Conservation (phyloP, 23 red algal genomes). For the Gracilaria gracilis region DNA sequence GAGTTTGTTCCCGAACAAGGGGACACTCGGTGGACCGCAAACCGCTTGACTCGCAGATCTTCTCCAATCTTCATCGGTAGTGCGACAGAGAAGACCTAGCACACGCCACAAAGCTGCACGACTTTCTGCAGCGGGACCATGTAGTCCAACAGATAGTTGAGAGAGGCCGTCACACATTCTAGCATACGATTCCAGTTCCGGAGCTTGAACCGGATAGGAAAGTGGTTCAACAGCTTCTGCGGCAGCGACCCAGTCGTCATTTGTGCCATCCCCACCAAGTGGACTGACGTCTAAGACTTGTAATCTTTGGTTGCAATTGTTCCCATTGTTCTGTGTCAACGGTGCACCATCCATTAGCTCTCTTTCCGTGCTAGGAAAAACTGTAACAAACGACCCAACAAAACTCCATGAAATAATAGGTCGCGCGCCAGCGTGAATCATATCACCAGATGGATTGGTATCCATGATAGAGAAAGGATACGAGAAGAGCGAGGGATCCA, state of each 20-base stretch:
- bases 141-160: slow-evolving; percentile 27
- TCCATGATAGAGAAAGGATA: slow-evolving; percentile 74
- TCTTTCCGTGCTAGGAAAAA: not conserved
- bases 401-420: slow-evolving; percentile 62
- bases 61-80: slow-evolving; percentile 39
- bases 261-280: slow-evolving; percentile 15
- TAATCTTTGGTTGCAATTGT: not conserved
- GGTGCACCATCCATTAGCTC: not conserved
- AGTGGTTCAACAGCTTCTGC: slow-evolving; percentile 41
- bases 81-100: slow-evolving; percentile 38
- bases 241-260: slow-evolving; percentile 51
- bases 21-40: slow-evolving; percentile 50
- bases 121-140: slow-evolving; percentile 31
- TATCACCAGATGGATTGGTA: slow-evolving; percentile 44
- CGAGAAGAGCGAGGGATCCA: slow-evolving; percentile 29
- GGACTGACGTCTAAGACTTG: slow-evolving; percentile 31
- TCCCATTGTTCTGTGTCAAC: not conserved
- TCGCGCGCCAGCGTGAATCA: slow-evolving; percentile 25
- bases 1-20: slow-evolving; percentile 29
- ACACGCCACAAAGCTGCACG: slow-evolving; percentile 55
- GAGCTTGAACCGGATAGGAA: slow-evolving; percentile 4
- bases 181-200: slow-evolving; percentile 33
- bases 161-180: slow-evolving; percentile 63
- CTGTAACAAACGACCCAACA: slow-evolving; percentile 48
- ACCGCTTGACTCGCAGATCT: slow-evolving; percentile 21